phyloP scores from a whole-genome alignment of 208 protist species.

The Wallacemonas collosoma region DNA sequence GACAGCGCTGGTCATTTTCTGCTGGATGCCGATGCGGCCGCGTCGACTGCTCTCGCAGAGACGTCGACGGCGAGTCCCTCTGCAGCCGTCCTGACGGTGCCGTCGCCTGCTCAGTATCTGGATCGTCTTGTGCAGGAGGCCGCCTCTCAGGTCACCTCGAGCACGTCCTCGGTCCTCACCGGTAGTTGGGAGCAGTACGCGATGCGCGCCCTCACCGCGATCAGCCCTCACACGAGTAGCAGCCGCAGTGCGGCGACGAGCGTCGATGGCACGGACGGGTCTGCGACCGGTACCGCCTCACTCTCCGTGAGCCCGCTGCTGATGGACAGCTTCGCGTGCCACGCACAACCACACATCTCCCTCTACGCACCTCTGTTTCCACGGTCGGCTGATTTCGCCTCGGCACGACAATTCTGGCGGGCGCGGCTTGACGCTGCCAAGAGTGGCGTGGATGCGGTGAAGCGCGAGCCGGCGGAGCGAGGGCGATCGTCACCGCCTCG shows the following conservation, averaged over 20 bases:
- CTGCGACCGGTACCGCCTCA: neutral
- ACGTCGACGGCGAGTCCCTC: neutral
- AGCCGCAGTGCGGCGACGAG: too few relatives aligned
- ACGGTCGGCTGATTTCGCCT: neutral
- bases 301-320: slow-evolving; percentile 10
- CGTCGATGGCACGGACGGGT: too few relatives aligned
- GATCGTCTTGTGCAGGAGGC: slow-evolving; percentile 12
- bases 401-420: neutral
- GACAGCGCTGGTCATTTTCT: neutral
- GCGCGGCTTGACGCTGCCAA: too few relatives aligned
- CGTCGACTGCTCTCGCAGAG: neutral
- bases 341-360: slow-evolving; percentile 21
- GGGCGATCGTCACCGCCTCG: too few relatives aligned
- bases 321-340: slow-evolving; percentile 13
- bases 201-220: neutral
- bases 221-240: neutral
- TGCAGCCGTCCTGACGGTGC: neutral
- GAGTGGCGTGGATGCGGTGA: too few relatives aligned
- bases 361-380: slow-evolving; percentile 7
- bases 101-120: neutral
- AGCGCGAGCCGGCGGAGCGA: too few relatives aligned
- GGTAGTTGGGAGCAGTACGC: slow-evolving; percentile 9
- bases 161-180: neutral
- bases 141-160: slow-evolving; percentile 8
- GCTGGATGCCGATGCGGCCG: neutral